Evolutionary conservation across 1,284 basidiomycete genomes (phyloP).

Genomic region (Coniophora puteana): DNA sequence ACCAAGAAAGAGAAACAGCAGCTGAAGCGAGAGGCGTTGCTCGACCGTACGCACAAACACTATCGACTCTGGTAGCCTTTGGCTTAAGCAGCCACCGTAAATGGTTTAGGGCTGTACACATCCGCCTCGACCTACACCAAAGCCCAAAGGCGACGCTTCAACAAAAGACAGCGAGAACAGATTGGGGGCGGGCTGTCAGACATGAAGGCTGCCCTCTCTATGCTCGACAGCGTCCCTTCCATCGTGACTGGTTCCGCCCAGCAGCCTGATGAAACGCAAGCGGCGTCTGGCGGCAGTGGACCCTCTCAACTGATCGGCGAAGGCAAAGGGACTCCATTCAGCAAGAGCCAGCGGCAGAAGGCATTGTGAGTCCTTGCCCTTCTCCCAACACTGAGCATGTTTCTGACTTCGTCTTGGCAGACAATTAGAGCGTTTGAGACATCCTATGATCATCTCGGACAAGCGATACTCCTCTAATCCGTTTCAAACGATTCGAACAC

Average conservation of each 20-base stretch:
- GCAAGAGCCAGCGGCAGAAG: conserved; percentile 61
- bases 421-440: conserved; percentile 61
- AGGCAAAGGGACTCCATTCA: conserved; percentile 58
- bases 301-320: conserved; percentile 68
- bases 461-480: conserved; percentile 66
- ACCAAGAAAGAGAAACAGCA: conserved; percentile 70
- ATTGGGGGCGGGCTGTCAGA: conserved; percentile 59
- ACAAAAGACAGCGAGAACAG: conserved; percentile 68
- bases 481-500: conserved; percentile 75
- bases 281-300: too few relatives aligned
- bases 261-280: too few relatives aligned
- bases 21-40: conserved; percentile 62
- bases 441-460: conserved; percentile 69
- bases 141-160: conserved; percentile 67
- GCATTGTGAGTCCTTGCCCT: conserved; percentile 54
- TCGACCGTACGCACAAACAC: conserved; percentile 48
- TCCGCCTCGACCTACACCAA: conserved; percentile 66
- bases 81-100: conserved; percentile 5
- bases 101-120: conserved; percentile 48
- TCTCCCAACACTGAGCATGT: conserved; percentile 5
- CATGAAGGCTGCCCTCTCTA: conserved; percentile 53
- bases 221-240: too few relatives aligned
- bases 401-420: conserved; percentile 33
- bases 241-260: too few relatives aligned
- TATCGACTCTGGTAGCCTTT: background rate